Evolutionary conservation across 2,329 filamentous ascomycete species (phyloP).

Genomic region (Trichoderma oligosporum): DNA sequence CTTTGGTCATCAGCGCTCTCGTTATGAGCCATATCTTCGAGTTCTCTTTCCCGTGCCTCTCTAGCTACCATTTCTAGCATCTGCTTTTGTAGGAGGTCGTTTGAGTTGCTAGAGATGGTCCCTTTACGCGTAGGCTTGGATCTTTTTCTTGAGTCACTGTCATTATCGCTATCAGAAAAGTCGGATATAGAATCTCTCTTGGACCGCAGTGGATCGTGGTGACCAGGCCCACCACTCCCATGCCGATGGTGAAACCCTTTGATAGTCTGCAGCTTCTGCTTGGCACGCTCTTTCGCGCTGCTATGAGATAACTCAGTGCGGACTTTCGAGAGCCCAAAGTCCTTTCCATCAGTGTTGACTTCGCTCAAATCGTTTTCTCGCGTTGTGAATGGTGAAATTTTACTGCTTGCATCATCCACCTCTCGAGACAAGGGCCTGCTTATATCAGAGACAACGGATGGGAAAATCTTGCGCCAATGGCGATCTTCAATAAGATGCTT

Average conservation of each 20-base stretch:
- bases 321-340: slow-evolving; percentile 25
- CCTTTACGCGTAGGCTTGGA: slow-evolving; percentile 37
- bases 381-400: slow-evolving; percentile 27
- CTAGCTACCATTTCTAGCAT: slow-evolving; percentile 59
- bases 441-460: slow-evolving; percentile 33
- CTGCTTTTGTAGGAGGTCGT: slow-evolving; percentile 57
- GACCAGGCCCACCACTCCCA: slow-evolving; percentile 46
- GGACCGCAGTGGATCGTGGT: slow-evolving; percentile 51
- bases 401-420: slow-evolving; percentile 27
- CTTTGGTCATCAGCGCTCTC: slow-evolving; percentile 34
- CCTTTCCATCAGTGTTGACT: slow-evolving; percentile 23
- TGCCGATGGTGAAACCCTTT: slow-evolving; percentile 53
- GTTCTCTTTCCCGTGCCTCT: slow-evolving; percentile 46
- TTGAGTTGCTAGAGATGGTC: slow-evolving; percentile 46
- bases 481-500: slow-evolving; percentile 78
- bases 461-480: slow-evolving; percentile 69
- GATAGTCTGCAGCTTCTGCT: slow-evolving; percentile 56
- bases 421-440: slow-evolving; percentile 33
- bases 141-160: slow-evolving; percentile 36
- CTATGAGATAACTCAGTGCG: slow-evolving; percentile 47
- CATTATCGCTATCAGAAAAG: slow-evolving; percentile 56
- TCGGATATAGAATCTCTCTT: slow-evolving; percentile 54
- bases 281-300: slow-evolving; percentile 56
- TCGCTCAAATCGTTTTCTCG: slow-evolving; percentile 28
- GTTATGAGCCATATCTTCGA: slow-evolving; percentile 34